A percentile compares a stretch with the other conserved stretches of the same genome.
Evolutionary conservation across 2,329 filamentous ascomycete species (phyloP).

Genomic region (Emericellopsis atlantica): DNA sequence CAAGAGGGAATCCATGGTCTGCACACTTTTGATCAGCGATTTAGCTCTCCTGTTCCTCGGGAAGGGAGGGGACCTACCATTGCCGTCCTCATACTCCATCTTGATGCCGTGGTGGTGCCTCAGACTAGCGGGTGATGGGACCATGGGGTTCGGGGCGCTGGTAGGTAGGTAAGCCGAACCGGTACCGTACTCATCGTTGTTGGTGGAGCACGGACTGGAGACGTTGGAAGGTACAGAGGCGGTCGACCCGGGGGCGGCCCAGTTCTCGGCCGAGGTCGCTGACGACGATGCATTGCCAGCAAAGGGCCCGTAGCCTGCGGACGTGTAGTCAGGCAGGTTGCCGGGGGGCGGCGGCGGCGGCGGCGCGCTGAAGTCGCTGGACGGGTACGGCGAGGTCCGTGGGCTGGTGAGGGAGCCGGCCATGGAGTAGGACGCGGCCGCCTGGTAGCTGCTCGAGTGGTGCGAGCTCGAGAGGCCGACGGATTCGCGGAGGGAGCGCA

Average conservation of each 20-base stretch:
- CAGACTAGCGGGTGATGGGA: slow-evolving; percentile 17
- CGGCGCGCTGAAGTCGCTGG: slow-evolving; percentile 23
- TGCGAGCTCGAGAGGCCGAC: slow-evolving; percentile 22
- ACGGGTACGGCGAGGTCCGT: slow-evolving; percentile 29
- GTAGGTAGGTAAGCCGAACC: slow-evolving; percentile 30
- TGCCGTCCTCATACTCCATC: slow-evolving; percentile 24
- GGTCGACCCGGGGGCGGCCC: slow-evolving; percentile 26
- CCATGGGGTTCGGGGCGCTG: slow-evolving; percentile 31
- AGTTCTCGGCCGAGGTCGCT: slow-evolving; percentile 29
- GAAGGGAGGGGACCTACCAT: slow-evolving; percentile 7
- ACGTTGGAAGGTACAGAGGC: slow-evolving; percentile 33
- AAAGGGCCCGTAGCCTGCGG: slow-evolving; percentile 21
- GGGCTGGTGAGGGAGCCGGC: slow-evolving; percentile 28
- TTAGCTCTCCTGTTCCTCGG: not conserved
- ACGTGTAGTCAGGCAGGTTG: slow-evolving; percentile 24
- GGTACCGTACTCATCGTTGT: slow-evolving; percentile 31
- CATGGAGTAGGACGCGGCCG: slow-evolving; percentile 24
- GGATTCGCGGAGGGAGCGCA: slow-evolving; percentile 29
- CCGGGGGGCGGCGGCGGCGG: slow-evolving; percentile 5
- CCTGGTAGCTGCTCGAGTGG: slow-evolving; percentile 9
- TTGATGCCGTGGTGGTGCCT: slow-evolving; percentile 19
- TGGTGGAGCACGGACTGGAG: slow-evolving; percentile 38
- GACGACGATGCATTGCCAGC: slow-evolving; percentile 13
- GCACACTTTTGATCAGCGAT: slow-evolving; percentile 1
- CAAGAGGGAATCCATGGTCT: slow-evolving; percentile 4